Base-by-base conservation (phyloP, 257 asterid genomes). In the Jasminum sambac region DNA sequence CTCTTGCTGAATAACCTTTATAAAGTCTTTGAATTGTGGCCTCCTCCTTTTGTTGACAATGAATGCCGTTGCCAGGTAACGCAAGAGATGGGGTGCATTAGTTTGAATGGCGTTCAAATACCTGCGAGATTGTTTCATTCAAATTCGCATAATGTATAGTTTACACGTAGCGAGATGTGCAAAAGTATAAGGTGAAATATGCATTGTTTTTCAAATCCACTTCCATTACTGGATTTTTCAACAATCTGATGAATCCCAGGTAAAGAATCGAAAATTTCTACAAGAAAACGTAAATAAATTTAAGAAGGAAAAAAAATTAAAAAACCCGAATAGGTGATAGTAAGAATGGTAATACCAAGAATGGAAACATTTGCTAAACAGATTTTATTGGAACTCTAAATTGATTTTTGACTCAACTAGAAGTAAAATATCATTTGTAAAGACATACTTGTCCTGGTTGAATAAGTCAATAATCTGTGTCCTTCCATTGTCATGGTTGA, bases 401-500 rank as follows among this genome's bases (percentile, higher is more conserved):
- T 21, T 55, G 36, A 21, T 55, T 19, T 19, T 55, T 34, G 21
- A 23, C 62, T 23, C 12, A 19, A 67, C 30, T 17, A 39, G 8
- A 48, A 46, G 23, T 24, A 50, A 48, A 48, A 50, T 50, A 23
- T 23, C 36, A 55, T 19, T 8, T 41, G 12, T 19, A 57, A 68
- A 62, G 64, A 11, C 88, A 71, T 91, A 91, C 99, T 88, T 95
- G 88, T 95, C 99, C 89, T 91, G 98, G 74, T 90, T 91, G 78
- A 91, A 95, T 82, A 91, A 86, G 77, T 95, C 99, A 13, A 91
- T 91, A 72, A 95, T 89, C 75, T 72, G 94, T 21, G 96, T 91
- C 71, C 95, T 89, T 65, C 98, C 98, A 79, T 91, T 95, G 61
- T 95, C 99, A 80, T 95, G 98, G 90, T 95, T 95, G 75, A 95